These are phyloP conservation scores for Pythium plurisporium DNA, from an alignment of 352 stramenopile genomes.

Conservation along the genomic window DNA sequence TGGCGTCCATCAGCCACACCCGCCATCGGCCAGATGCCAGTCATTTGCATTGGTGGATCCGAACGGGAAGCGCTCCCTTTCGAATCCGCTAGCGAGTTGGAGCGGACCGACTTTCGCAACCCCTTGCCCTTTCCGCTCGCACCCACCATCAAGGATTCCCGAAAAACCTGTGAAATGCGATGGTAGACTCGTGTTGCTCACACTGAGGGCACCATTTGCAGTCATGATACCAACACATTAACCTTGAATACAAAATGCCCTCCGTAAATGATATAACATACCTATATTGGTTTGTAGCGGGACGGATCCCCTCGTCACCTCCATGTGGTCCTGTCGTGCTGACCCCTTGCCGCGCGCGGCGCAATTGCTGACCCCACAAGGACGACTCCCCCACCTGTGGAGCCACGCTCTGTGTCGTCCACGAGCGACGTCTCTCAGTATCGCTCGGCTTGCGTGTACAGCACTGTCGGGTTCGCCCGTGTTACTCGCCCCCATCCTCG, in stretches of 20 bases:
- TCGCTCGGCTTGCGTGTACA: not conserved
- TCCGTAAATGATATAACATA: no score
- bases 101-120: slow-evolving; percentile 1
- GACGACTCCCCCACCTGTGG: not conserved
- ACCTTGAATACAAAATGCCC: no score
- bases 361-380: not conserved
- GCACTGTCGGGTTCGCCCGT: not conserved
- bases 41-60: not conserved
- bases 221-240: no score
- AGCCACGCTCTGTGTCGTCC: no score
- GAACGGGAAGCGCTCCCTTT: not conserved
- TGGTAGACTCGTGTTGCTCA: slow-evolving; percentile 8
- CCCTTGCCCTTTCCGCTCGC: slow-evolving; percentile 16
- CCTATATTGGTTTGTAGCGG: no score
- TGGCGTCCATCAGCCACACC: not conserved
- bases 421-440: slow-evolving; percentile 7
- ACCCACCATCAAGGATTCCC: not conserved
- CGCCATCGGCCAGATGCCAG: not conserved
- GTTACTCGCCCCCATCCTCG: slow-evolving; percentile 2
- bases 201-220: no score
- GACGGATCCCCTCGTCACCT: not conserved
- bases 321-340: not conserved
- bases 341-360: not conserved
- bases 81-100: not conserved
- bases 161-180: not conserved